Conservation (phyloP, 768 basidiomycete species). For the Favolaschia claudopus region DNA sequence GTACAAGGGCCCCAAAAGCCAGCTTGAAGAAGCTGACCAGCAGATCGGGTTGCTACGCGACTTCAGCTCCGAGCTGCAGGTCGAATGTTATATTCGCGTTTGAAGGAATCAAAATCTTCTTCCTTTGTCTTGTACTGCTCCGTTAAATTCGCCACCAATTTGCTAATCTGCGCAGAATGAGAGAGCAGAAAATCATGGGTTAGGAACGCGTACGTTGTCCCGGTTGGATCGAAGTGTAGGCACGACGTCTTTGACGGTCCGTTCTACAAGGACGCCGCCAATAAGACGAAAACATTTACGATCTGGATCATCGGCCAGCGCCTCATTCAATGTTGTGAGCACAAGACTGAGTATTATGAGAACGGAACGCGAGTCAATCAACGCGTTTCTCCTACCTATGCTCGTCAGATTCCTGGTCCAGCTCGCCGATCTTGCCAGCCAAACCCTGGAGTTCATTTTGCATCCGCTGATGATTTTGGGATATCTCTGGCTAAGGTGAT, state of each 20-base stretch:
- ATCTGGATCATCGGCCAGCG: slow-evolving; percentile 80
- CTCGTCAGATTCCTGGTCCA: slow-evolving; percentile 96
- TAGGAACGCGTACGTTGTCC: slow-evolving; percentile 70
- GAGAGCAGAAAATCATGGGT: slow-evolving; percentile 11
- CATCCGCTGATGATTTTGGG: slow-evolving; percentile 80
- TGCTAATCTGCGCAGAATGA: slow-evolving; percentile 69
- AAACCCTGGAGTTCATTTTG: slow-evolving; percentile 92
- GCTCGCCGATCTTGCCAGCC: slow-evolving; percentile 93
- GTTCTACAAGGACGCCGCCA: slow-evolving; percentile 94
- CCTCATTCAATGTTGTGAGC: slow-evolving; percentile 85
- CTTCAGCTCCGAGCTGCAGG: slow-evolving; percentile 44
- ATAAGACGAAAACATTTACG: slow-evolving; percentile 97
- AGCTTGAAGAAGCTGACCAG: too few species aligned
- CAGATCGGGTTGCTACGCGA: slow-evolving; percentile 10
- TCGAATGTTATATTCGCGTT: slow-evolving; percentile 78
- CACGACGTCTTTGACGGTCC: slow-evolving; percentile 94
- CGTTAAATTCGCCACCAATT: slow-evolving; percentile 77
- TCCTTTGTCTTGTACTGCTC: slow-evolving; percentile 93
- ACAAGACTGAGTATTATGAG: slow-evolving; percentile 68
- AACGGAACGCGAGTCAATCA: not conserved
- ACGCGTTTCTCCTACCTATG: slow-evolving; percentile 79
- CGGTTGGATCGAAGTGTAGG: slow-evolving; percentile 90
- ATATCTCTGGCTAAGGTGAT: slow-evolving; percentile 75
- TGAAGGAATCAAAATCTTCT: slow-evolving; percentile 81
- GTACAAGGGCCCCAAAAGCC: too few species aligned